Conservation (phyloP, 176 grass and related monocot genomes). For the Calamus simplicifolius region DNA sequence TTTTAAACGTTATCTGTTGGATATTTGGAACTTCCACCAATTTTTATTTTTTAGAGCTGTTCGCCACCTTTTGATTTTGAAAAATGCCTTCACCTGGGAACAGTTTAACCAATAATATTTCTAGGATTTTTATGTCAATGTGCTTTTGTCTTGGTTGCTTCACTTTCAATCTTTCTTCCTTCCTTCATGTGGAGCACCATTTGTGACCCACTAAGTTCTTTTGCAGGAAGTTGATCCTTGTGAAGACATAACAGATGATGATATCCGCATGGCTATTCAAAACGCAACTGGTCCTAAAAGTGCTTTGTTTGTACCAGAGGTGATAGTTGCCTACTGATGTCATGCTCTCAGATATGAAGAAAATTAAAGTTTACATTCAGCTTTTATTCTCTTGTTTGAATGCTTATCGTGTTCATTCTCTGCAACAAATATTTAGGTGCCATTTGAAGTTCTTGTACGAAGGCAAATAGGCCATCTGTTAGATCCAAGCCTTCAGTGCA, state of each 20-base stretch:
- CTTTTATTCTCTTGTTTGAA: too few species aligned
- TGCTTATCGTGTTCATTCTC: too few species aligned
- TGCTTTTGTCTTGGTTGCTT: too few species aligned
- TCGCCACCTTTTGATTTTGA: too few species aligned
- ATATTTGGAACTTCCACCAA: background rate
- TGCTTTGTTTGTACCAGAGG: conserved; percentile 95
- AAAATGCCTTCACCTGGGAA: too few species aligned
- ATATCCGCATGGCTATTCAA: conserved; percentile 96
- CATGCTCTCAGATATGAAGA: background rate
- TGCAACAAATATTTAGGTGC: conserved; percentile 43
- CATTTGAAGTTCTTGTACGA: conserved; percentile 90
- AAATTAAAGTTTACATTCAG: background rate
- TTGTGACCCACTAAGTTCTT: background rate
- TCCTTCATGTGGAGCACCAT: too few species aligned
- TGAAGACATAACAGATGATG: conserved; percentile 92
- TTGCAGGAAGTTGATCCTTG: conserved; percentile 94
- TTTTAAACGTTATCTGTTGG: background rate
- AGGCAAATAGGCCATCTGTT: conserved; percentile 89
- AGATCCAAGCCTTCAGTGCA: conserved; percentile 93
- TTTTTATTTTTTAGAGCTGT: too few species aligned
- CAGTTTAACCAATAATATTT: too few species aligned
- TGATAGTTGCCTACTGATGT: conserved; percentile 15
- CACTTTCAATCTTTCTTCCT: background rate
- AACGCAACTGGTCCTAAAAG: conserved; percentile 94
- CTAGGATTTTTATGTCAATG: too few species aligned